These are phyloP conservation scores for Physcomitrellopsis africana DNA, from an alignment of 225 moss, liverwort and hornwort species.

Conservation along the genomic window DNA sequence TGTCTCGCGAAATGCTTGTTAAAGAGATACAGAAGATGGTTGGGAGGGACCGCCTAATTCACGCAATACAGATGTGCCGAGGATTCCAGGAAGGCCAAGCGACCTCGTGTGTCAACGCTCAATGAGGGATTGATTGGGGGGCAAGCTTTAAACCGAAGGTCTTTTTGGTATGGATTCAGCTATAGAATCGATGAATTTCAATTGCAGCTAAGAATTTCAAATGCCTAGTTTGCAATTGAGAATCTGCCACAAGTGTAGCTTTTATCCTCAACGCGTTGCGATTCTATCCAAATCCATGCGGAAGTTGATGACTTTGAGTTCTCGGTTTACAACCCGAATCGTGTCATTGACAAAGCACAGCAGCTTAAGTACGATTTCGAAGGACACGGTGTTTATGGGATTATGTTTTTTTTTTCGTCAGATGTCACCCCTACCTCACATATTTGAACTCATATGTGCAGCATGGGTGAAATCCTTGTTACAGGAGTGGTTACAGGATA, in stretches of 20 bases:
- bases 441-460: slow-evolving; percentile 8
- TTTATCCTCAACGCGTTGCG: background rate
- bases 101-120: slow-evolving; percentile 32
- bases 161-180: slow-evolving; percentile 4
- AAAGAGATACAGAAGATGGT: slow-evolving; percentile 52
- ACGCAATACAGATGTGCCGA: slow-evolving; percentile 53
- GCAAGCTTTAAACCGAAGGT: slow-evolving; percentile 16
- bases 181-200: slow-evolving; percentile 18
- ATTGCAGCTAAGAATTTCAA: slow-evolving; percentile 26
- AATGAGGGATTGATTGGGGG: slow-evolving; percentile 16
- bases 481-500: background rate
- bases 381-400: slow-evolving; percentile 17
- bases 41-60: slow-evolving; percentile 48
- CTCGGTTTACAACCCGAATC: slow-evolving; percentile 28
- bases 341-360: slow-evolving; percentile 21
- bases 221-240: slow-evolving; percentile 33
- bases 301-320: slow-evolving; percentile 31
- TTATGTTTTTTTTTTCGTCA: background rate
- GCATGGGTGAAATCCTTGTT: slow-evolving; percentile 9
- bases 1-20: slow-evolving; percentile 54
- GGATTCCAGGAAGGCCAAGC: slow-evolving; percentile 35
- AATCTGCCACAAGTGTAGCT: slow-evolving; percentile 36
- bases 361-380: slow-evolving; percentile 27
- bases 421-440: slow-evolving; percentile 5
- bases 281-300: slow-evolving; percentile 29